These are phyloP conservation scores for Venturia aucupariae DNA, from an alignment of 2,329 filamentous ascomycete genomes.

Conservation along the genomic window DNA sequence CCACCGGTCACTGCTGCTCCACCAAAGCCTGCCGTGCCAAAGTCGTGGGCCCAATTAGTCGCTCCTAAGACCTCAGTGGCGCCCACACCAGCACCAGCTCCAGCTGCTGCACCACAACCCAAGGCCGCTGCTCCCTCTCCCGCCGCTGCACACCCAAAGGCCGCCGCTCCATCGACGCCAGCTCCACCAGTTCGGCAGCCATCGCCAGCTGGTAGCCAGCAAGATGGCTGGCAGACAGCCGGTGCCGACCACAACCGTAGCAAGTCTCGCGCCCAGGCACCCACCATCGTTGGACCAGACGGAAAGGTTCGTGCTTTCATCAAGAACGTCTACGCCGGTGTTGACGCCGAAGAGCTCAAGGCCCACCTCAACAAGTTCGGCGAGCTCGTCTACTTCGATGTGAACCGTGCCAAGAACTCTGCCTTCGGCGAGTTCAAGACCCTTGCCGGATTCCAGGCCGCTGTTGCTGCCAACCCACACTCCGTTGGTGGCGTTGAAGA, in stretches of 20 bases:
- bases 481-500: slow-evolving; percentile 66
- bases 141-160: slow-evolving; percentile 19
- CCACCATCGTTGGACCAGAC: slow-evolving; percentile 56
- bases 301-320: slow-evolving; percentile 62
- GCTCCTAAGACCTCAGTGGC: slow-evolving; percentile 37
- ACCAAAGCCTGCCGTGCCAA: slow-evolving; percentile 47
- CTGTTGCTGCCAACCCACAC: slow-evolving; percentile 77
- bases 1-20: slow-evolving; percentile 47
- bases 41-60: slow-evolving; percentile 65
- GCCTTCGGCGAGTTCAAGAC: slow-evolving; percentile 93
- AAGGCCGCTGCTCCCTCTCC: slow-evolving; percentile 29
- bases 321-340: slow-evolving; percentile 88
- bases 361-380: slow-evolving; percentile 60
- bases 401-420: slow-evolving; percentile 74
- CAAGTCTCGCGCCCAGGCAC: slow-evolving; percentile 64
- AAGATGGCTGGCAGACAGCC: slow-evolving; percentile 83
- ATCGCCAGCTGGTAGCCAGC: slow-evolving; percentile 27
- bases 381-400: slow-evolving; percentile 54
- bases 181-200: slow-evolving; percentile 28
- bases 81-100: slow-evolving; percentile 24
- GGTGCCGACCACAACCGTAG: slow-evolving; percentile 70
- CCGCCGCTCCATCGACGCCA: slow-evolving; percentile 19
- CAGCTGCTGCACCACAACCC: slow-evolving; percentile 20
- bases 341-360: slow-evolving; percentile 65
- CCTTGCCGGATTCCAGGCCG: slow-evolving; percentile 70